A percentile compares a stretch with the other conserved stretches of the same genome.
phyloP scores from a whole-genome alignment of 176 grass and related monocot species.

The Carex pumila region DNA sequence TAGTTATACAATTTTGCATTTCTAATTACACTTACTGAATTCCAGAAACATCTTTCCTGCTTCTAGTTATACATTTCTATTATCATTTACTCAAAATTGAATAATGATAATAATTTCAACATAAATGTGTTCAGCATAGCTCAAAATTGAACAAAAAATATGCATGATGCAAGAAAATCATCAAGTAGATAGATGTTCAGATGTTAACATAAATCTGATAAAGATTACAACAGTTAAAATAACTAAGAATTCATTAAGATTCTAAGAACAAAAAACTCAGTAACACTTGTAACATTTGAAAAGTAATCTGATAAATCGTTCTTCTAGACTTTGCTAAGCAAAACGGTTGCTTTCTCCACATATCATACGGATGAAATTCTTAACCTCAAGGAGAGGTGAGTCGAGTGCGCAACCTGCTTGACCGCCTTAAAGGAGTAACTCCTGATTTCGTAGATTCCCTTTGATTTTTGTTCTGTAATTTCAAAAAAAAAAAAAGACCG shows the following conservation, averaged over 20 bases:
- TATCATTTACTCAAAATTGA: no score
- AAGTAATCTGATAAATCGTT: neutral
- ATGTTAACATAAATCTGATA: neutral
- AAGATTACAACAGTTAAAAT: neutral
- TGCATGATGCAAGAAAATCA: neutral
- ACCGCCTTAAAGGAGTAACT: constrained; percentile 17
- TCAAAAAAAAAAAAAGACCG: neutral
- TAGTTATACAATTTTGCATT: no score
- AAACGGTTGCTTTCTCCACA: neutral
- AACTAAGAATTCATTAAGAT: neutral
- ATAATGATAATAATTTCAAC: no score
- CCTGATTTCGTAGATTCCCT: neutral
- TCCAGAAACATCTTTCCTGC: no score
- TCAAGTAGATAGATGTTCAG: neutral
- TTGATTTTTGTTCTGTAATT: neutral
- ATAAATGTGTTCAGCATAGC: neutral
- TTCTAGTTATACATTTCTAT: no score
- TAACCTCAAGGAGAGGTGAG: constrained; percentile 2
- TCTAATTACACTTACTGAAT: no score
- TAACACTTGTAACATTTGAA: neutral
- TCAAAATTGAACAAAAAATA: neutral
- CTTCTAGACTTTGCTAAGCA: neutral
- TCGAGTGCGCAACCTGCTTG: neutral
- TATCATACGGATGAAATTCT: neutral
- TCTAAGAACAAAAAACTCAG: neutral